Evolutionary conservation across 345 rosid genomes (phyloP).

Genomic region (Kernera saxatilis): DNA sequence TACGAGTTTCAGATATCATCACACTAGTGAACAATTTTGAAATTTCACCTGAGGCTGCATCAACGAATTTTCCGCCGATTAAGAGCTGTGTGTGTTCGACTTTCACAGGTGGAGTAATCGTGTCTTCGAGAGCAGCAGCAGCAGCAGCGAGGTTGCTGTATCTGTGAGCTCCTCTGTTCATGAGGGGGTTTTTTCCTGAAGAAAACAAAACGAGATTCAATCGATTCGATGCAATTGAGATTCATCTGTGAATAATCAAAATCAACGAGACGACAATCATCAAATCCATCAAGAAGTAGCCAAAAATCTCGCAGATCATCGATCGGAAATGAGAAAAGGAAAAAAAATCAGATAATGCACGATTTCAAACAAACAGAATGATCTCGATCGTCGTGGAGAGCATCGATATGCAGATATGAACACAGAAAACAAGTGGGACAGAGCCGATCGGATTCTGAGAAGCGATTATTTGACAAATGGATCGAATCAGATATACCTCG

Average conservation of each 20-base stretch:
- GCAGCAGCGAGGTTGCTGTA: constrained; percentile 49
- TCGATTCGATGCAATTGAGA: background rate
- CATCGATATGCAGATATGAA: background rate
- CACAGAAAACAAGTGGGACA: background rate
- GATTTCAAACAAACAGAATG: background rate
- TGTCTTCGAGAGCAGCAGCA: constrained; percentile 40
- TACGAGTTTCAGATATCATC: background rate
- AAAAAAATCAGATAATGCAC: background rate
- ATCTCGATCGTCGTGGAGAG: background rate
- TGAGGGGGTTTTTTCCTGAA: constrained; percentile 41
- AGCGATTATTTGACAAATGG: background rate
- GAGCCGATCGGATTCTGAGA: background rate
- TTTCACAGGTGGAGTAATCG: constrained; percentile 56
- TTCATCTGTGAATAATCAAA: background rate
- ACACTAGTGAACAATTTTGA: background rate
- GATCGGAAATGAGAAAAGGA: background rate
- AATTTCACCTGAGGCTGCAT: constrained; percentile 74
- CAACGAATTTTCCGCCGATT: constrained; percentile 71
- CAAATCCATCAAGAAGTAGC: background rate
- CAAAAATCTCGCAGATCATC: background rate
- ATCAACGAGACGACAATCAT: background rate
- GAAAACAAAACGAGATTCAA: background rate
- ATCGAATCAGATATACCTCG: background rate
- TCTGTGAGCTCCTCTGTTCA: constrained; percentile 37
- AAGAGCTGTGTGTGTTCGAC: constrained; percentile 59